Percentiles rank a stretch among this genome's conserved stretches.
These are phyloP conservation scores for Larix kaempferi DNA, from an alignment of 75 land plant species.

Conservation along the genomic window DNA sequence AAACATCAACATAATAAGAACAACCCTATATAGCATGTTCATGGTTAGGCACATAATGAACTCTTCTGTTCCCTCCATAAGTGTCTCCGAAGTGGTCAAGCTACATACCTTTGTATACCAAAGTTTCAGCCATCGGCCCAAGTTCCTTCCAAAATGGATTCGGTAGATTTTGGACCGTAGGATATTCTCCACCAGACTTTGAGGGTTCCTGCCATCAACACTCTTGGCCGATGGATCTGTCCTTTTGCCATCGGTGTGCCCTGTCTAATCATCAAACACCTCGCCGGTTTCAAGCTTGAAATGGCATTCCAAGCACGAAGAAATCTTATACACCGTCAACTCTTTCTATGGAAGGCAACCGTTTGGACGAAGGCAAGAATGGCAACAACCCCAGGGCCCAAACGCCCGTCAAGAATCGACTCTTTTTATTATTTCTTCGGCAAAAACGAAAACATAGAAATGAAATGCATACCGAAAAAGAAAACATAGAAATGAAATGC, in stretches of 20 bases:
- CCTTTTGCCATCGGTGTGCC: slow-evolving; percentile 48
- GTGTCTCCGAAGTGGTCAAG: slow-evolving; percentile 89
- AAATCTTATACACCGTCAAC: no score
- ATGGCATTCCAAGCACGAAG: no score
- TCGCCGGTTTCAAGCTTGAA: not conserved
- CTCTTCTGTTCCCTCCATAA: slow-evolving; percentile 82
- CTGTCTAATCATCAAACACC: not conserved
- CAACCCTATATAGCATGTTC: slow-evolving; percentile 60
- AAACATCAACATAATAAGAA: no score
- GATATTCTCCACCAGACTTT: slow-evolving; percentile 93
- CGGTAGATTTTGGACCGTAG: slow-evolving; percentile 77
- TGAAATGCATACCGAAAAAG: no score
- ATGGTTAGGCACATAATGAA: slow-evolving; percentile 86
- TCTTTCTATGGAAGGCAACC: no score
- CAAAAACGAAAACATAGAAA: no score
- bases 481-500: no score
- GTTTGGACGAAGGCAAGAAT: no score
- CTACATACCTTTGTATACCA: slow-evolving; percentile 99
- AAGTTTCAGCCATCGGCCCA: slow-evolving; percentile 90
- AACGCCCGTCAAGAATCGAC: no score
- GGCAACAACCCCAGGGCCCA: no score
- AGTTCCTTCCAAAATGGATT: slow-evolving; percentile 96
- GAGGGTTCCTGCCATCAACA: slow-evolving; percentile 89
- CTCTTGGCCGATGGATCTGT: slow-evolving; percentile 87
- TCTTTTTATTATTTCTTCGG: no score